Evolutionary conservation across 78 protist species (phyloP).

Genomic region (Parvularia atlantis): DNA sequence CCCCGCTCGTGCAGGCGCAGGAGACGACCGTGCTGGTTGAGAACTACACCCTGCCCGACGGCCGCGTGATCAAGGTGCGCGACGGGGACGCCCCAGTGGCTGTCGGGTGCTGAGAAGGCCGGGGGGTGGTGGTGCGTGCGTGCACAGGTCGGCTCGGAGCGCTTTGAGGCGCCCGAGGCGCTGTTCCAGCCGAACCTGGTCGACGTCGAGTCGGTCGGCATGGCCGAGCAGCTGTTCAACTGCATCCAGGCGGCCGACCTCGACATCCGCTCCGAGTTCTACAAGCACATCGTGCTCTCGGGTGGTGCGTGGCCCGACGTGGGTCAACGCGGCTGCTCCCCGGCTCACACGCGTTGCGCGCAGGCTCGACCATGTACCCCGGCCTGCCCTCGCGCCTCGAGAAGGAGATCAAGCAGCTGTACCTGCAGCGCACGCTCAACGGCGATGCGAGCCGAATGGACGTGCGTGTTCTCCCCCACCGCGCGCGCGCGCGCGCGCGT

Average conservation of each 20-base stretch:
- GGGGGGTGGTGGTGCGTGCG: too few species aligned
- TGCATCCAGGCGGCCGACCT: conserved; percentile 84
- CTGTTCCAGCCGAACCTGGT: conserved; percentile 92
- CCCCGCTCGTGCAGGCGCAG: too few species aligned
- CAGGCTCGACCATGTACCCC: conserved; percentile 94
- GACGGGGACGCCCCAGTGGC: too few species aligned
- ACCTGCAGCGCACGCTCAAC: conserved; percentile 61
- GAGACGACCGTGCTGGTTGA: conserved; percentile 93
- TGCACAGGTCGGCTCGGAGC: conserved; percentile 85
- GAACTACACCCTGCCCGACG: conserved; percentile 89
- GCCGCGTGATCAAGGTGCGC: conserved; percentile 81
- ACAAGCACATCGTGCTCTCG: conserved; percentile 91
- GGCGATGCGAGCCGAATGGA: conserved; percentile 55
- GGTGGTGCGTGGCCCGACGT: too few species aligned
- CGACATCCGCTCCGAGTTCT: conserved; percentile 82
- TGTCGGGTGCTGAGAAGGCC: too few species aligned
- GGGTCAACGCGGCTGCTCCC: conserved; percentile 34
- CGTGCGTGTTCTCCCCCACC: not conserved
- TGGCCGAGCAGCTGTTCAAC: conserved; percentile 81
- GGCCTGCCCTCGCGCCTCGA: conserved; percentile 85
- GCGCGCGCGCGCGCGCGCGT: too few species aligned
- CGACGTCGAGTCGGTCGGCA: conserved; percentile 85
- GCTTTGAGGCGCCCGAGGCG: conserved; percentile 96
- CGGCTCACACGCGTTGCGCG: too few species aligned
- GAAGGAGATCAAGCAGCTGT: conserved; percentile 84